Base-by-base conservation (phyloP, 306 rosid species). In the Gastrolobium villosum region DNA sequence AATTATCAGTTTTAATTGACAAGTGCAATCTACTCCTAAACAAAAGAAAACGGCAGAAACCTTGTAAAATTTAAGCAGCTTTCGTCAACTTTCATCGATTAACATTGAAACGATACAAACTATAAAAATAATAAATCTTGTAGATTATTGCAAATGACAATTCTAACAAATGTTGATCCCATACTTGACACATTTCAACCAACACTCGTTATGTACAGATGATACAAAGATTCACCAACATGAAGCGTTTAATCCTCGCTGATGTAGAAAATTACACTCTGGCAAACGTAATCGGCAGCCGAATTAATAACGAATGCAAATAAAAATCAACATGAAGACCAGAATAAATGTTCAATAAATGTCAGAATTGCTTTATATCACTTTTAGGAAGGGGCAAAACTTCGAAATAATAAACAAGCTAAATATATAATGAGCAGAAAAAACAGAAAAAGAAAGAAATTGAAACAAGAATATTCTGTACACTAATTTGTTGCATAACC, bases 401-500 rank as follows among this genome's bases (percentile, higher is more conserved):
- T 87, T 76, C 66, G 78, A 87, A 85, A 83, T 88, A 77, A 80
- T 84, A 71, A 82, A 86, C 90, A 83, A 71, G 84, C 76, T 84
- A 86, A 82, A 84, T 82, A 86, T 86, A 84, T 83, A 79, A 70
- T 86, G 82, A 80, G 83, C 82, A 73, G 82, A 70, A 85, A 89
- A 79, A 81, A 66, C 84, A 82, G 76, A 76, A 88, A 80, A 74
- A 85, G 69, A 83, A 86, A 82, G 90, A 75, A 77, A 84, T 79
- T 74, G 85, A 85, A 89, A 90, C 90, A 86, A 82, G 84, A 86
- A 66, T 88, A 87, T 82, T 83, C 95, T 92, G 97, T 94, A 94
- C 98, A 94, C 79, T 74, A 63, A 85, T 76, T 77, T 46, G 82
- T 81, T 76, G 86, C 72, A 66, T 68, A 68, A 78, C 75, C 70